Evolutionary conservation across 2,329 filamentous ascomycete genomes (phyloP).

Genomic region (Venturia effusa): DNA sequence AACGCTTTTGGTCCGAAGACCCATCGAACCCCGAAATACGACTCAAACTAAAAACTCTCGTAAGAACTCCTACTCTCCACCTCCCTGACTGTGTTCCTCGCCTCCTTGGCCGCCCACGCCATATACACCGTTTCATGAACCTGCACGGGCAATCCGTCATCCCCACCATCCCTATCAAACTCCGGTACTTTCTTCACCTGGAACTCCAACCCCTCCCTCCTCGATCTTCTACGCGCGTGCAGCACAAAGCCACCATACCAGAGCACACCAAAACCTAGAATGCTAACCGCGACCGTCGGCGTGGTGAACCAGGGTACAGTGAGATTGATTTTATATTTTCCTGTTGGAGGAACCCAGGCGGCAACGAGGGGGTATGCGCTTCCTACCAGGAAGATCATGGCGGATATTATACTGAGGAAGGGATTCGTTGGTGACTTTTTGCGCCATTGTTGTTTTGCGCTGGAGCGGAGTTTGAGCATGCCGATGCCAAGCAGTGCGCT

Average conservation of each 20-base stretch:
- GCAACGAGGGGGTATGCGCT: slow-evolving; percentile 3
- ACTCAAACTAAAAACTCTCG: not conserved
- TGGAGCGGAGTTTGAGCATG: slow-evolving; percentile 7
- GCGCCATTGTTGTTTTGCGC: not conserved
- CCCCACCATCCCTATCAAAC: slow-evolving; percentile 3
- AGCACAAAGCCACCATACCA: not conserved
- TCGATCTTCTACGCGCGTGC: not conserved
- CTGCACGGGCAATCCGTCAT: slow-evolving; percentile 1
- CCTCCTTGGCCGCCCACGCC: slow-evolving; percentile 7
- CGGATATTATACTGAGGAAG: slow-evolving; percentile 5
- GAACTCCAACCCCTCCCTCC: slow-evolving; percentile 1
- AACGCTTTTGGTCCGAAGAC: too few species aligned
- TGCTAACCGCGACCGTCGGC: not conserved
- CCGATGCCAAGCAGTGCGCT: not conserved
- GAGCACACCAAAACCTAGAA: not conserved
- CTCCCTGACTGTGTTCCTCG: not conserved
- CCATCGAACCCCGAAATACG: too few species aligned
- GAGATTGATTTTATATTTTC: not conserved
- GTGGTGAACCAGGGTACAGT: not conserved
- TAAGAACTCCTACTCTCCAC: not conserved
- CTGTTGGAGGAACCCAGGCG: slow-evolving; percentile 1
- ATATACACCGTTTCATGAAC: slow-evolving; percentile 10
- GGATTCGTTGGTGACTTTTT: slow-evolving; percentile 6
- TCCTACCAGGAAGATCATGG: slow-evolving; percentile 1
- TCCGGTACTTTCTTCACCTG: slow-evolving; percentile 5